A percentile compares a stretch with the other conserved stretches of the same genome.
phyloP scores from a whole-genome alignment of 2,329 filamentous ascomycete genomes.

The Biscogniauxia marginata region DNA sequence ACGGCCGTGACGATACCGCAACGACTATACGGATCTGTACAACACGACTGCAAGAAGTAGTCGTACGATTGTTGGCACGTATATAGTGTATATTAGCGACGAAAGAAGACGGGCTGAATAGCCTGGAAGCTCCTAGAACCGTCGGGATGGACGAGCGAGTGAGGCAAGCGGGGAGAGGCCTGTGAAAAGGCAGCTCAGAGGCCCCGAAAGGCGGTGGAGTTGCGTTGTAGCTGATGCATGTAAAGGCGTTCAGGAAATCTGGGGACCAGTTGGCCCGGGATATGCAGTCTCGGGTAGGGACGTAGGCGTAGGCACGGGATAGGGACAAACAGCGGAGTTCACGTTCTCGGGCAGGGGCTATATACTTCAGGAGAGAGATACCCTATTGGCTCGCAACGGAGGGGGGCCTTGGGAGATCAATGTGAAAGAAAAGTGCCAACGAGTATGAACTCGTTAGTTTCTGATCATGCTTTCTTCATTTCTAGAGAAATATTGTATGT shows the following conservation, averaged over 20 bases:
- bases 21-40: neutral
- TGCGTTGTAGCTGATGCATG: neutral
- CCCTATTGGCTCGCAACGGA: neutral
- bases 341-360: neutral
- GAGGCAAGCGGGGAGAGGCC: neutral
- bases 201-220: neutral
- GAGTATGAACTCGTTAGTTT: neutral
- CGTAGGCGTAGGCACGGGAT: neutral
- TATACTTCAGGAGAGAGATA: neutral
- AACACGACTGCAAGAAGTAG: neutral
- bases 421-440: neutral
- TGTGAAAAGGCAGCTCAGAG: neutral
- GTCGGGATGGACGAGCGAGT: neutral
- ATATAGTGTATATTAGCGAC: slow-evolving; percentile 5
- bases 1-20: neutral
- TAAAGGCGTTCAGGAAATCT: neutral
- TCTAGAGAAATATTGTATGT: neutral
- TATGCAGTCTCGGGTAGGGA: neutral
- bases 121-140: neutral
- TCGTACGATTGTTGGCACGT: neutral
- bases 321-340: neutral
- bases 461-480: neutral
- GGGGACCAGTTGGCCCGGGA: neutral
- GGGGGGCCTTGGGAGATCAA: neutral
- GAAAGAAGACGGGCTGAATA: neutral